Evolutionary conservation across 352 stramenopile species (phyloP).

Genomic region (Thalassiosira allenii): DNA sequence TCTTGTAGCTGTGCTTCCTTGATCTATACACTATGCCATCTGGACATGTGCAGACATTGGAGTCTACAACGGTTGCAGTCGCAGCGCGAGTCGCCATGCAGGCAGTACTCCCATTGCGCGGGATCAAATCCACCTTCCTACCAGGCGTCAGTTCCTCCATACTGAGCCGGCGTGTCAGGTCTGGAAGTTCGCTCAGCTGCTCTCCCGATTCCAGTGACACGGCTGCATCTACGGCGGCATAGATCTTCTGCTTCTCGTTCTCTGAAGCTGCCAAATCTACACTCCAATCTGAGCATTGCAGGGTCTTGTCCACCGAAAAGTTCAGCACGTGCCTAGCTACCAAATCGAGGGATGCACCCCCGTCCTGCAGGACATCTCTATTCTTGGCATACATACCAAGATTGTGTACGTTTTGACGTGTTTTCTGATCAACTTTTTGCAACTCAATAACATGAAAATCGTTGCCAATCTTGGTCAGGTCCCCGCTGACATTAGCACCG

Average conservation of each 20-base stretch:
- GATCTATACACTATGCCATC: slow-evolving; percentile 8
- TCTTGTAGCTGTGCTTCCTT: neutral
- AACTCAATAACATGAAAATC: slow-evolving; percentile 45
- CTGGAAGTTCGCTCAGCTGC: slow-evolving; percentile 30
- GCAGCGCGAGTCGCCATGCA: slow-evolving; percentile 49
- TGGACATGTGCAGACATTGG: slow-evolving; percentile 14
- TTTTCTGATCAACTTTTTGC: slow-evolving; percentile 17
- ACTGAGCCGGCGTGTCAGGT: slow-evolving; percentile 44
- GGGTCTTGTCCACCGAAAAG: slow-evolving; percentile 27
- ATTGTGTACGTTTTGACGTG: slow-evolving; percentile 45
- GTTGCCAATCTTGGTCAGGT: slow-evolving; percentile 52
- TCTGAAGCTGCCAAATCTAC: slow-evolving; percentile 24
- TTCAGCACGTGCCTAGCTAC: slow-evolving; percentile 27
- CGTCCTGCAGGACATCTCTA: slow-evolving; percentile 52
- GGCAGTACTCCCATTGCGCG: slow-evolving; percentile 39
- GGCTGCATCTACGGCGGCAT: slow-evolving; percentile 55
- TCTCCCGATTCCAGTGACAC: slow-evolving; percentile 33
- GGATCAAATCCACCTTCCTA: slow-evolving; percentile 53
- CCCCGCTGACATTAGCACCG: slow-evolving; percentile 48
- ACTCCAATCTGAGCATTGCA: slow-evolving; percentile 41
- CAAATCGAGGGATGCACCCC: slow-evolving; percentile 28
- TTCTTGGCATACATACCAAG: slow-evolving; percentile 39
- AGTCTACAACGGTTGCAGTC: slow-evolving; percentile 32
- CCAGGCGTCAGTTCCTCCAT: slow-evolving; percentile 13
- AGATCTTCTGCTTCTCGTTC: slow-evolving; percentile 41